Evolutionary conservation across 495 filamentous ascomycete species (phyloP), one percentile per base, ranked within the genome.

Genomic region (Achaetomiella virescens): DNA sequence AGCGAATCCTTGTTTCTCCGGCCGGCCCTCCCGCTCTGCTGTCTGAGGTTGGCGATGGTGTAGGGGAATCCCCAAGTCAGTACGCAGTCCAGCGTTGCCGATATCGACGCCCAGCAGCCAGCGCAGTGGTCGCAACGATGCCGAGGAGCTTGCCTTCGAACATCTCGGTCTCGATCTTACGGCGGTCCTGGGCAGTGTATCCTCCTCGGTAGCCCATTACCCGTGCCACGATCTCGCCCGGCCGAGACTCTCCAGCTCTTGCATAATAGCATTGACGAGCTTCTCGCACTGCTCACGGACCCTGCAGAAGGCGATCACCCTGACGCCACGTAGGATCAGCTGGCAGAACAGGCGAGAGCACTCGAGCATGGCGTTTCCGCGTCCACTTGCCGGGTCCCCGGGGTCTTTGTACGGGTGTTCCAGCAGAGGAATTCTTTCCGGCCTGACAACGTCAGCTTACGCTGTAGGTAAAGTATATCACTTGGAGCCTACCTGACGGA

Each of bases 401-500:
- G 91, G 89, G 63, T 96, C 93, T 73, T 89, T 96, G 73, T 85
- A 96, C 2, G 93, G 95, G 95, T 96, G 59, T 97, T 97, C 93
- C 93, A 99, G 71, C 90, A 96, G 8, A 99, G 70, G 54, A 97
- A 97, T 66, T 96, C 91, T 63, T 99, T 99, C 24, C 90, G 78
- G 7, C 93, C 62, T 59, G 38, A 18, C 10, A 20, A 22, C 5
- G 53, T 55, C 14, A 55, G 53, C 35, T 0, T 40, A 5, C 15
- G 15, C 21, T 42, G 0, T n/a, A 24, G n/a, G 7, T 14, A 9
- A n/a, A 0, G 18, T 2, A 14, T 29, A 14, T 8, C 14, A 20
- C 22, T 18, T 38, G 20, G 41, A 25, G 12, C 51, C 18, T 48
- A 59, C 62, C 93, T 11, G 89, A 89, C 1, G 93, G 95, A 3